Conservation (phyloP, 192 early-diverging fungal species). For the Linnemannia hyalina region DNA sequence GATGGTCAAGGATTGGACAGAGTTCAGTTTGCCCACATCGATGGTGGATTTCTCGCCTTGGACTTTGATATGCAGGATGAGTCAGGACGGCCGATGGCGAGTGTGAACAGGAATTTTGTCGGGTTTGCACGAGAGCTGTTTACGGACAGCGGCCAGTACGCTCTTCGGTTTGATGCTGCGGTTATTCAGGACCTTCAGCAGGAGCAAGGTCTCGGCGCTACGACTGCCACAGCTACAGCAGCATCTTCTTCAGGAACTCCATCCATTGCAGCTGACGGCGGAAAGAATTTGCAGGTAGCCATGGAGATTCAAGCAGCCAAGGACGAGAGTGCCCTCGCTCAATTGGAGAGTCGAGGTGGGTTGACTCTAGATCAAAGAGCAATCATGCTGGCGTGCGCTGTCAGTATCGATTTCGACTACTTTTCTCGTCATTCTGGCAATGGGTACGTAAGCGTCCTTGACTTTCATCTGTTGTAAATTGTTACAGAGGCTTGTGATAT, state of each 20-base stretch:
- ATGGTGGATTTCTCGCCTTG: conserved; percentile 81
- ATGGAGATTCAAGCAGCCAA: conserved; percentile 38
- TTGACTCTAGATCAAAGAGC: conserved; percentile 85
- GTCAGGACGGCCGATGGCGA: conserved; percentile 63
- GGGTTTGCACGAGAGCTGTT: conserved; percentile 89
- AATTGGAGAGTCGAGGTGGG: conserved; percentile 52
- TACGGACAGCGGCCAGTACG: conserved; percentile 89
- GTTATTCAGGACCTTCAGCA: conserved; percentile 54
- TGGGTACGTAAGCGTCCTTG: conserved; percentile 37
- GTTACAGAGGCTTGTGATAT: not conserved
- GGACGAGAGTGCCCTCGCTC: conserved; percentile 36
- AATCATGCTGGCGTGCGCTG: conserved; percentile 82
- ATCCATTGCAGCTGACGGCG: not conserved
- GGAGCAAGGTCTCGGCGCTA: conserved; percentile 36
- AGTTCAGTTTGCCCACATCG: conserved; percentile 77
- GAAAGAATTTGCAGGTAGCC: conserved; percentile 11
- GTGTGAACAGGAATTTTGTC: conserved; percentile 83
- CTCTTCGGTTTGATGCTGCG: conserved; percentile 78
- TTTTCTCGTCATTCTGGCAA: conserved; percentile 79
- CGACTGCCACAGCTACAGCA: conserved; percentile 1
- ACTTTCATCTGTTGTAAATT: not conserved
- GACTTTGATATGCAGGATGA: conserved; percentile 81
- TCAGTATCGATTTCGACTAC: conserved; percentile 92
- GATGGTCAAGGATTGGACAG: conserved; percentile 31
- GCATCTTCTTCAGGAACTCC: not conserved